phyloP scores from a whole-genome alignment of 2,329 filamentous ascomycete species.

The Sclerotinia nivalis region DNA sequence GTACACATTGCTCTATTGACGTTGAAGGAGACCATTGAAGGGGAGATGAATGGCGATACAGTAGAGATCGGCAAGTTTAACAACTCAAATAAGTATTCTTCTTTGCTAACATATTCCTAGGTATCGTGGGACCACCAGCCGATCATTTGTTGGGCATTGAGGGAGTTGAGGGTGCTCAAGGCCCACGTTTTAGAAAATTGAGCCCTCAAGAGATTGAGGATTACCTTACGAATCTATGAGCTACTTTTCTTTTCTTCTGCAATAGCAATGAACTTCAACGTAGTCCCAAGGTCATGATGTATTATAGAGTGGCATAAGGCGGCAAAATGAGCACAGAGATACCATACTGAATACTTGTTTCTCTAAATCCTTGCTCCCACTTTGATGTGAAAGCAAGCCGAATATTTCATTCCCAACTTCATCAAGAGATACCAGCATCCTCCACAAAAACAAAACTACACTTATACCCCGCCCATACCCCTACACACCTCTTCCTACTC shows the following conservation, averaged over 20 bases:
- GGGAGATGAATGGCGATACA: conserved; percentile 98
- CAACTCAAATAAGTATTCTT: neutral
- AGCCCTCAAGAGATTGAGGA: conserved; percentile 98
- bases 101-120: conserved; percentile 49
- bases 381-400: conserved; percentile 4
- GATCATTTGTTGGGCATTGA: conserved; percentile 90
- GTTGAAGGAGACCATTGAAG: conserved; percentile 98
- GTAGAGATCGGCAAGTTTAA: conserved; percentile 83
- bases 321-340: conserved; percentile 39
- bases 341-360: conserved; percentile 28
- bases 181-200: conserved; percentile 89
- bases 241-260: conserved; percentile 27
- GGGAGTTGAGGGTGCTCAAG: conserved; percentile 80
- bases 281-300: conserved; percentile 36
- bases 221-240: conserved; percentile 93
- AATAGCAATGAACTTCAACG: conserved; percentile 30
- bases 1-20: conserved; percentile 97
- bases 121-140: conserved; percentile 92
- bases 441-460: conserved; percentile 40
- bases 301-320: conserved; percentile 43
- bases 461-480: conserved; percentile 39
- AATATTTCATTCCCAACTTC: neutral
- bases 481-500: conserved; percentile 31
- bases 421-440: conserved; percentile 16
- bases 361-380: neutral